Evolutionary conservation across 2,329 filamentous ascomycete species (phyloP).

Genomic region (Aspergillus floridensis): DNA sequence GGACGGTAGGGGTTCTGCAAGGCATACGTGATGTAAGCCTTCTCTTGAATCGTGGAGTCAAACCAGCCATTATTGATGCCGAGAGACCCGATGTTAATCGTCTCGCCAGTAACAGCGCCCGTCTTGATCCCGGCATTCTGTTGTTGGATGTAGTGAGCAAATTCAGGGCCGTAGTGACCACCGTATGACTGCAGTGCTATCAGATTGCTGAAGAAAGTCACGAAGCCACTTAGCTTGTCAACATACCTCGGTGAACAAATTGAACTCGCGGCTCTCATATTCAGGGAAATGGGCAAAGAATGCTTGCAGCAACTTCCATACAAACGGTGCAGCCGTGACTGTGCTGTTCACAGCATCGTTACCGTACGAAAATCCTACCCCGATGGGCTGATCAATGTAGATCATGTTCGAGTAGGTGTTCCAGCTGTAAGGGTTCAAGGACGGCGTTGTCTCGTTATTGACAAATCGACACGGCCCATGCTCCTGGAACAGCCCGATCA

Average conservation of each 20-base stretch:
- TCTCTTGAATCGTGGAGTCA: conserved; percentile 47
- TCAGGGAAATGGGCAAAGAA: conserved; percentile 39
- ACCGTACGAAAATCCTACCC: conserved; percentile 54
- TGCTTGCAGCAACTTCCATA: conserved; percentile 59
- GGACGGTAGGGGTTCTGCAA: conserved; percentile 49
- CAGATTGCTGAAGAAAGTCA: background rate
- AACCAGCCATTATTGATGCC: conserved; percentile 59
- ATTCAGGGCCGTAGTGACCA: conserved; percentile 38
- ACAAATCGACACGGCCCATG: conserved; percentile 45
- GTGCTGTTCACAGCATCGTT: conserved; percentile 39
- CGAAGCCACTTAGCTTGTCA: background rate
- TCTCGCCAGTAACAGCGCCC: conserved; percentile 42
- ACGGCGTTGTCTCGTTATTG: conserved; percentile 42
- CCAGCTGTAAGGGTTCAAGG: conserved; percentile 55
- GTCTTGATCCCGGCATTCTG: conserved; percentile 36
- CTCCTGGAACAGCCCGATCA: conserved; percentile 44
- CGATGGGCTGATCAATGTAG: conserved; percentile 63
- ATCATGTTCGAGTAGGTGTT: conserved; percentile 63
- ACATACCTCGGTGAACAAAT: conserved; percentile 32
- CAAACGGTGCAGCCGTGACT: conserved; percentile 46
- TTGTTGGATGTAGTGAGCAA: conserved; percentile 35
- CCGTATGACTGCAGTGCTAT: conserved; percentile 29
- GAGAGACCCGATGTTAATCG: conserved; percentile 53
- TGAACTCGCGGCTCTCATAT: conserved; percentile 40
- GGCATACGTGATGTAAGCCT: conserved; percentile 45